A percentile compares a stretch with the other conserved stretches of the same genome.
phyloP scores from a whole-genome alignment of 805 yeast genomes.

The Ogataea wickerhamii region DNA sequence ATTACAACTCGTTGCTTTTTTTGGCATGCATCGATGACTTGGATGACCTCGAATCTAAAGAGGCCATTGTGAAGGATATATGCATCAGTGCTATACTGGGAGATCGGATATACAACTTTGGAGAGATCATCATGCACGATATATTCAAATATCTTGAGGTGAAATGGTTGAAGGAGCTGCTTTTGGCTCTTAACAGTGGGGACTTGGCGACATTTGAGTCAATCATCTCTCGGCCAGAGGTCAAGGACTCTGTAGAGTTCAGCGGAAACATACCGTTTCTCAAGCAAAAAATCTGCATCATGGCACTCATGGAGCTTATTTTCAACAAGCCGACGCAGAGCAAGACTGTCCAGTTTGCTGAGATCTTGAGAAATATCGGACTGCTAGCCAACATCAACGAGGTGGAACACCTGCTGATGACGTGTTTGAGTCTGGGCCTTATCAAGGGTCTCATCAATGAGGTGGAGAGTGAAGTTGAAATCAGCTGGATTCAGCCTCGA shows the following conservation, averaged over 20 bases:
- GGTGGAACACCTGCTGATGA: constrained; percentile 89
- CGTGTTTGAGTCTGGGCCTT: constrained; percentile 79
- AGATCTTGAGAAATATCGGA: constrained; percentile 66
- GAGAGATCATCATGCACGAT: constrained; percentile 90
- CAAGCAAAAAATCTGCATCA: constrained; percentile 86
- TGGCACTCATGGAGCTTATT: constrained; percentile 85
- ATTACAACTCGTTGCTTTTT: constrained; percentile 76
- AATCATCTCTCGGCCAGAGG: constrained; percentile 16
- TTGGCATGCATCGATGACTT: constrained; percentile 65
- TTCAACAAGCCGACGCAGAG: constrained; percentile 71
- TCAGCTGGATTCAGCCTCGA: constrained; percentile 96
- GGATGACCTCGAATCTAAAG: constrained; percentile 37
- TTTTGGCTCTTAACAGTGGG: constrained; percentile 73
- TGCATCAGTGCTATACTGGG: constrained; percentile 86
- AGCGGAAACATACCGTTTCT: constrained; percentile 59
- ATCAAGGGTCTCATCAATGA: constrained; percentile 91
- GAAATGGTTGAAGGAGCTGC: constrained; percentile 68
- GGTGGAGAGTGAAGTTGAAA: constrained; percentile 69
- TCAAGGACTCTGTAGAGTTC: constrained; percentile 32
- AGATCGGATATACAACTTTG: constrained; percentile 90
- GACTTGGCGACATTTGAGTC: constrained; percentile 64
- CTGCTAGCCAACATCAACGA: constrained; percentile 57
- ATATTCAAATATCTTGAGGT: constrained; percentile 49
- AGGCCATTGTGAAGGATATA: constrained; percentile 61
- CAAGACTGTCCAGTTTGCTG: constrained; percentile 68